Evolutionary conservation across 139 green algal species (phyloP), one percentile per base, ranked within the genome.

Genomic region (Tetraselmis chui): DNA sequence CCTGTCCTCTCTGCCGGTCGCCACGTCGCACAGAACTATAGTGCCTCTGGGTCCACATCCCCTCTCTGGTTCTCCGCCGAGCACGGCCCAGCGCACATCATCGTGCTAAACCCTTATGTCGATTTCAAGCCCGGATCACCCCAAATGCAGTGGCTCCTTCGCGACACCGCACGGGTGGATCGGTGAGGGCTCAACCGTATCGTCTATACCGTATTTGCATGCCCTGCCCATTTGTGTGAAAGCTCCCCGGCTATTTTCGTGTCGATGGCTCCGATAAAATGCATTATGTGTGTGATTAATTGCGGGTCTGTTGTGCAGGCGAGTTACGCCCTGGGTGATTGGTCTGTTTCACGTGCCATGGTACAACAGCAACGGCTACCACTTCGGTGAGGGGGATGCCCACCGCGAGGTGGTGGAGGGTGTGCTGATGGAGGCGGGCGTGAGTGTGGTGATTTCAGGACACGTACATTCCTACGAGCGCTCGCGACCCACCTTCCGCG

Each of bases 381-480:
- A 67, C 18, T 67, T 67, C 45, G 45, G 45, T 5, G 45, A 67
- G 45, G 45, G 45, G 11, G 45, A 67, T 18, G 11, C 18, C 45
- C 45, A 67, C 45, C 45, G 45, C 5, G 45, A 67, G 11, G 45
- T 18, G 11, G 45, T 67, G 45, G 45, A 67, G 18, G 45, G 45
- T 5, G 45, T 67, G 5, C 45, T 67, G 45, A 67, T 67, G 45
- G 45, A 5, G 11, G 45, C 45, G 45, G 45, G 79, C 5, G 86
- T 89, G 0, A 81, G 87, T 78, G 29, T 89, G 32, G 77, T 89
- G 30, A 58, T 89, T 27, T 79, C 83, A 31, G 84, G 87, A 28
- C 87, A 91, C 74, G 87, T 91, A 27, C 87, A 91, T 45, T 59
- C 78, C 0, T 89, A 88, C 30, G 87, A 91, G 81, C 74, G 83